Evolutionary conservation across 164 flowering plant genomes (phyloP), one percentile per base, ranked within the genome.

Genomic region (Umbilicus rupestris): DNA sequence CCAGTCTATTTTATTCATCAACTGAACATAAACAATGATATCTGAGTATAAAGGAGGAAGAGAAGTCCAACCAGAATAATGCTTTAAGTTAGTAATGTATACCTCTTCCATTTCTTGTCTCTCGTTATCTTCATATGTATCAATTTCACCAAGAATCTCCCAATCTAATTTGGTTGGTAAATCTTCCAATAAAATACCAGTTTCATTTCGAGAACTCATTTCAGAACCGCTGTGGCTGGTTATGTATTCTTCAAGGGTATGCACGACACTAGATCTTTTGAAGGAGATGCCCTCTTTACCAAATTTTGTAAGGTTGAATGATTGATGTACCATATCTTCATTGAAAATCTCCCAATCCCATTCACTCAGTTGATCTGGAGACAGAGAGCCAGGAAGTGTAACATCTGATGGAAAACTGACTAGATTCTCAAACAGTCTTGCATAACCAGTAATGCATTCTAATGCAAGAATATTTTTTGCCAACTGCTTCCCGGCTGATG

Each of bases 21-120:
- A 33, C 12, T 2, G 19, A 45, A 45, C 19, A n/a, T 3, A 62
- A 37, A n/a, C 28, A 24, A 35, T n/a, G 3, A 35, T n/a, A 37
- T 62, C 7, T 35, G 37, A 7, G 37, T 35, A 35, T 7, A 35
- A 35, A 35, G 37, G 7, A 22, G 12, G 15, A 3, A 5, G 15
- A 24, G 19, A 62, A 62, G n/a, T 35, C 11, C 24, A 35, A 62
- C 15, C 26, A 52, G 31, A 24, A 52, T 1, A 5, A 20, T 7
- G 20, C 24, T 20, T 49, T 5, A n/a, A 49, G 44, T 41, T 41
- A 20, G 55, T 71, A 20, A 0, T 37, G 11, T 66, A 63, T 77
- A 89, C 99, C 96, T 95, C 92, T 70, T 84, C 90, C 69, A 64
- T 73, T 82, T 95, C 99, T 47, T 78, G 78, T 63, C 78, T 90